phyloP scores from a whole-genome alignment of 768 basidiomycete genomes.

The Macrolepiota fuliginosa region DNA sequence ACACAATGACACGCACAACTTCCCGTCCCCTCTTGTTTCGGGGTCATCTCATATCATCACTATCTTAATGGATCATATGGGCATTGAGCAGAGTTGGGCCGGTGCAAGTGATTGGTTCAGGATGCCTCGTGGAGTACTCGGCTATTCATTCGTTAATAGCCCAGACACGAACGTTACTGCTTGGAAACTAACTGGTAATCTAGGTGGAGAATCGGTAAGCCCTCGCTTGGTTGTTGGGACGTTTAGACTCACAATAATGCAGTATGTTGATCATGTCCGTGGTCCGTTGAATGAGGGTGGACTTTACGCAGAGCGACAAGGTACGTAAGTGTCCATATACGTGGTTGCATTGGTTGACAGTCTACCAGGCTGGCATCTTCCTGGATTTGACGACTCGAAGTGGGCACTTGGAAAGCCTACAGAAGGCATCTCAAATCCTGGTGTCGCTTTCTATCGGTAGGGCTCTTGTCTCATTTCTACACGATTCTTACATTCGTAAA shows the following conservation, averaged over 20 bases:
- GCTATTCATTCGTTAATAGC: slow-evolving; percentile 43
- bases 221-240: background rate
- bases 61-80: slow-evolving; percentile 55
- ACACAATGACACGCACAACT: slow-evolving; percentile 32
- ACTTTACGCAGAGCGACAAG: slow-evolving; percentile 53
- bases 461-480: background rate
- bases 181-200: slow-evolving; percentile 53
- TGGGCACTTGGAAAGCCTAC: slow-evolving; percentile 45
- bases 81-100: slow-evolving; percentile 43
- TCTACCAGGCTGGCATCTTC: slow-evolving; percentile 52
- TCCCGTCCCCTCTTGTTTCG: slow-evolving; percentile 26
- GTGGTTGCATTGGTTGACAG: slow-evolving; percentile 5
- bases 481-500: background rate
- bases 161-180: slow-evolving; percentile 31
- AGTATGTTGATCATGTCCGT: slow-evolving; percentile 47
- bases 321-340: slow-evolving; percentile 15
- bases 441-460: slow-evolving; percentile 48
- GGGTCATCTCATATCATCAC: slow-evolving; percentile 43
- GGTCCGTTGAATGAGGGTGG: slow-evolving; percentile 64
- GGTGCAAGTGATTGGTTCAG: slow-evolving; percentile 46
- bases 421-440: slow-evolving; percentile 37
- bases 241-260: background rate
- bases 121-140: slow-evolving; percentile 44
- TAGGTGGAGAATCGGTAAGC: slow-evolving; percentile 45
- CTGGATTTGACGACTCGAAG: slow-evolving; percentile 44